A percentile compares a stretch with the other conserved stretches of the same genome.
phyloP scores from a whole-genome alignment of 2,329 filamentous ascomycete genomes.

The Cladosporium sp. region DNA sequence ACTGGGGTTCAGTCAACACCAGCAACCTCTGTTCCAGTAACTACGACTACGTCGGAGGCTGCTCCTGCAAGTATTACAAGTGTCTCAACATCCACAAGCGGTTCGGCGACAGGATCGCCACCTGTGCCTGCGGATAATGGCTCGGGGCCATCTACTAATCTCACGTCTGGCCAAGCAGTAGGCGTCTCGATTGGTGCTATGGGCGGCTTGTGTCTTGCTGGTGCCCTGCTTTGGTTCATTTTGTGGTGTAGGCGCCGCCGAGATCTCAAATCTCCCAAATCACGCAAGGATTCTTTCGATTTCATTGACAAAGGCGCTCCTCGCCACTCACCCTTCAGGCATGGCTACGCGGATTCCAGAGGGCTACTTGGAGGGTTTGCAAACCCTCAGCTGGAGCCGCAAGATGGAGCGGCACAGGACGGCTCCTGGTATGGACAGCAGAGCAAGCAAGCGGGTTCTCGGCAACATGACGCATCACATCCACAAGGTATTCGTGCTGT shows the following conservation, averaged over 20 bases:
- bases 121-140: not conserved
- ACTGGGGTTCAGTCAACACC: not conserved
- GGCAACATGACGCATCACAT: not conserved
- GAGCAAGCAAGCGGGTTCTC: not conserved
- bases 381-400: slow-evolving; percentile 8
- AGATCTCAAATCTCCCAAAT: slow-evolving; percentile 9
- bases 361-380: slow-evolving; percentile 14
- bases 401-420: not conserved
- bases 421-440: not conserved
- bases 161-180: slow-evolving; percentile 30
- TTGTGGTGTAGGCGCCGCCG: slow-evolving; percentile 21
- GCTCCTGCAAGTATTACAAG: slow-evolving; percentile 5
- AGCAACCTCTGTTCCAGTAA: not conserved
- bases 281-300: slow-evolving; percentile 25
- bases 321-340: slow-evolving; percentile 20
- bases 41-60: not conserved
- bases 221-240: slow-evolving; percentile 21
- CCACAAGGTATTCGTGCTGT: not conserved
- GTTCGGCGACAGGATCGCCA: not conserved
- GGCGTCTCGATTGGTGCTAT: slow-evolving; percentile 31
- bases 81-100: not conserved
- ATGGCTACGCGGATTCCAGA: slow-evolving; percentile 15
- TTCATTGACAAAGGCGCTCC: slow-evolving; percentile 30
- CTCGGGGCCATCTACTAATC: slow-evolving; percentile 13
- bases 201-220: slow-evolving; percentile 22